These are phyloP conservation scores for Thielaviopsis musarum DNA, from an alignment of 2,329 filamentous ascomycete genomes.

Conservation along the genomic window DNA sequence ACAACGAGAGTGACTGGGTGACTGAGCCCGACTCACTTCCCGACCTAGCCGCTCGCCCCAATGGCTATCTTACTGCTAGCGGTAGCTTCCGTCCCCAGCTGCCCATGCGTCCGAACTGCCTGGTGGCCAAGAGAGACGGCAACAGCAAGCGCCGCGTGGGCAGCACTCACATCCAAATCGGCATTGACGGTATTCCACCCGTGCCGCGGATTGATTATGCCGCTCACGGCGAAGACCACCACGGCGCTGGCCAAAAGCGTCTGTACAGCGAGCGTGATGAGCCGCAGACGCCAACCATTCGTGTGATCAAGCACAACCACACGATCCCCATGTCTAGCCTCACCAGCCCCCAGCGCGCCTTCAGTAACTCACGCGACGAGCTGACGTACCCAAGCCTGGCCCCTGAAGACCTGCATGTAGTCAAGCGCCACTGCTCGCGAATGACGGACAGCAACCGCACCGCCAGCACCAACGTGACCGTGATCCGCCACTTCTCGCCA, in stretches of 20 bases:
- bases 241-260: not conserved
- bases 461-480: not conserved
- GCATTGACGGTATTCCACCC: not conserved
- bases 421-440: not conserved
- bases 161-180: not conserved
- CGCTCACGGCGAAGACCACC: not conserved
- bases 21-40: conserved; percentile 2
- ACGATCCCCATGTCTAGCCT: not conserved
- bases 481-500: not conserved
- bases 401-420: conserved; percentile 6
- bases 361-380: not conserved
- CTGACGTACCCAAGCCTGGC: conserved; percentile 6
- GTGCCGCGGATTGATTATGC: not conserved
- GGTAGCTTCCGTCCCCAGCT: not conserved
- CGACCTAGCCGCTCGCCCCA: not conserved
- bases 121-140: not conserved
- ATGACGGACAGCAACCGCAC: too few species aligned
- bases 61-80: not conserved
- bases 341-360: too few species aligned
- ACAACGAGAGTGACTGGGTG: conserved; percentile 7
- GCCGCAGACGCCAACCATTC: not conserved
- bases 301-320: not conserved
- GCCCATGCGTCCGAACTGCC: not conserved
- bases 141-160: not conserved
- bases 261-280: not conserved